A percentile compares a stretch with the other conserved stretches of the same genome.
These are phyloP conservation scores for Stagonosporopsis tanaceti DNA, from an alignment of 2,329 filamentous ascomycete species.

Conservation along the genomic window DNA sequence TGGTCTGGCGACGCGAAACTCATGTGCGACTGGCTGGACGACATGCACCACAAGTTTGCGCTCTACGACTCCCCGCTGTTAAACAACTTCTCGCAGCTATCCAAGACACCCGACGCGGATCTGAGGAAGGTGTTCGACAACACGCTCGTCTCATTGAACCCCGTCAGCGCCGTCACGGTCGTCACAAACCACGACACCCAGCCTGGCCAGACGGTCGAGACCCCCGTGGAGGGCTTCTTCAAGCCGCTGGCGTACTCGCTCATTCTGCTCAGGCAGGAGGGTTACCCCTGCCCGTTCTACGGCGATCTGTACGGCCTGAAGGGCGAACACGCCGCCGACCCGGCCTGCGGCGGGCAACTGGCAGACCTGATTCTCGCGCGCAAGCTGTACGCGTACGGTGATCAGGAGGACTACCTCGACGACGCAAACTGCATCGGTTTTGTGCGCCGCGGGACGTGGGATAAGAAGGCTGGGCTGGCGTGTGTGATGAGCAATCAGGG, in stretches of 20 bases:
- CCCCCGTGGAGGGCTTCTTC: conserved; percentile 70
- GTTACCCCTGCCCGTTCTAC: conserved; percentile 74
- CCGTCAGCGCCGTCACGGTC: conserved; percentile 69
- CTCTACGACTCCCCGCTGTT: conserved; percentile 75
- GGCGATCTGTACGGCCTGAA: conserved; percentile 73
- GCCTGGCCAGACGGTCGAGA: conserved; percentile 69
- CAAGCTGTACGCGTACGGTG: conserved; percentile 72
- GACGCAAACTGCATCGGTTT: conserved; percentile 68
- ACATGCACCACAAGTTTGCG: conserved; percentile 62
- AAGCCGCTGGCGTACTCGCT: conserved; percentile 76
- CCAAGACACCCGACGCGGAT: conserved; percentile 64
- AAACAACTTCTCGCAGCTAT: conserved; percentile 70
- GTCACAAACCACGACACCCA: conserved; percentile 78
- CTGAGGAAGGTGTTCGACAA: conserved; percentile 69
- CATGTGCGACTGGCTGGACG: conserved; percentile 65
- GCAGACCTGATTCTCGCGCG: conserved; percentile 68
- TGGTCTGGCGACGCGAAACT: conserved; percentile 67
- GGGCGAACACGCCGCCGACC: conserved; percentile 61
- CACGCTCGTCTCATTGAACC: conserved; percentile 64
- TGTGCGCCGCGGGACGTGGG: conserved; percentile 62
- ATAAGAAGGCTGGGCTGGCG: conserved; percentile 56
- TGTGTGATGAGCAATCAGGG: conserved; percentile 61
- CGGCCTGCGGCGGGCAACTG: conserved; percentile 62
- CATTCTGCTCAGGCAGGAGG: conserved; percentile 70
- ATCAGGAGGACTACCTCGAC: conserved; percentile 71